phyloP scores from a whole-genome alignment of 192 early-diverging fungal genomes.

The Backusella liffmaniae region DNA sequence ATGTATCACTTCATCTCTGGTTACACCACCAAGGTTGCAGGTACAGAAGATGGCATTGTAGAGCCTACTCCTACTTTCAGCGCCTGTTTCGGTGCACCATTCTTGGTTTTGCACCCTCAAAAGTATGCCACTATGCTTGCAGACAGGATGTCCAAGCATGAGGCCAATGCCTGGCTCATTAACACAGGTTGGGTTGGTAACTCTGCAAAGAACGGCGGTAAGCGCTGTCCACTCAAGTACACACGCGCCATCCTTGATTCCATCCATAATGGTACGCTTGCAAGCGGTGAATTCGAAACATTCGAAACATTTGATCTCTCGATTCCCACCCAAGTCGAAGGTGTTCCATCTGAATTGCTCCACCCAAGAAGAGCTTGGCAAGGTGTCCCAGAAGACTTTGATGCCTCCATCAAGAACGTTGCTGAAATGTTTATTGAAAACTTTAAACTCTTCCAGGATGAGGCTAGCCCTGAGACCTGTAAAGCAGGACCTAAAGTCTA shows the following conservation, averaged over 20 bases:
- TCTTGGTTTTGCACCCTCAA: constrained; percentile 93
- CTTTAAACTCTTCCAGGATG: constrained; percentile 82
- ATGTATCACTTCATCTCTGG: constrained; percentile 98
- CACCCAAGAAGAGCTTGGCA: constrained; percentile 87
- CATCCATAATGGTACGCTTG: constrained; percentile 91
- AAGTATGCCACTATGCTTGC: constrained; percentile 96
- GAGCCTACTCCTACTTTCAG: constrained; percentile 92
- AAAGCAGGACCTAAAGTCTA: constrained; percentile 58
- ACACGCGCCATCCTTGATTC: constrained; percentile 96
- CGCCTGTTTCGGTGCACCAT: constrained; percentile 90
- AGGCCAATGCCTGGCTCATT: constrained; percentile 87
- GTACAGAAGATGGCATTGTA: constrained; percentile 93
- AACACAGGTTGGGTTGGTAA: constrained; percentile 98
- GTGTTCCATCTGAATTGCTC: constrained; percentile 81
- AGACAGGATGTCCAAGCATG: constrained; percentile 84
- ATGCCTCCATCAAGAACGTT: constrained; percentile 66
- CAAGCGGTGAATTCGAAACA: constrained; percentile 78
- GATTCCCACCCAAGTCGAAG: constrained; percentile 77
- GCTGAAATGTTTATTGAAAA: constrained; percentile 85
- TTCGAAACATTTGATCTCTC: constrained; percentile 85
- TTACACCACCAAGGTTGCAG: constrained; percentile 96
- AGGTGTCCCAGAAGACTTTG: constrained; percentile 68
- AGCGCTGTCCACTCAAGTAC: constrained; percentile 93
- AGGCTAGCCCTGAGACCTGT: constrained; percentile 71
- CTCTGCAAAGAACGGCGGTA: constrained; percentile 73